Conservation (phyloP, 352 stramenopile genomes). For the Phytopythium delawarense region DNA sequence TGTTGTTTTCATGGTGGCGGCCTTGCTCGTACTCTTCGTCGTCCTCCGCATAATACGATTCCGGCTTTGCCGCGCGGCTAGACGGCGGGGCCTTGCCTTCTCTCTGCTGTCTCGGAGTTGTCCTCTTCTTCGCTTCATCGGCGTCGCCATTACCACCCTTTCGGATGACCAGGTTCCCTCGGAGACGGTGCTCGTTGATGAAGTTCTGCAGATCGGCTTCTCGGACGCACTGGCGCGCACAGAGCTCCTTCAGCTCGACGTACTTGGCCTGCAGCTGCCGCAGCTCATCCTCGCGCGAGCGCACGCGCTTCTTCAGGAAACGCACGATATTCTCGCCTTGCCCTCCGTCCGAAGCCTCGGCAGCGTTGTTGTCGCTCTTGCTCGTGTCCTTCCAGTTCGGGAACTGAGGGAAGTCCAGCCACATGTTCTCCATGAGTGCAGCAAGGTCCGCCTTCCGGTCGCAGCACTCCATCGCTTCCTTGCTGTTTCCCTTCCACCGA, state of each 20-base stretch:
- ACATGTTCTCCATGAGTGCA: slow-evolving; percentile 40
- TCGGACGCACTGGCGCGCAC: slow-evolving; percentile 67
- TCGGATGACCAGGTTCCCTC: slow-evolving; percentile 57
- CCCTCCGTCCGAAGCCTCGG: slow-evolving; percentile 6
- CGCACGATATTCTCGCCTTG: slow-evolving; percentile 24
- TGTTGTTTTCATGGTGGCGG: slow-evolving; percentile 17
- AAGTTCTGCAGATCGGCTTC: slow-evolving; percentile 78
- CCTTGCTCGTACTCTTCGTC: slow-evolving; percentile 12
- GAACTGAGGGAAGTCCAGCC: slow-evolving; percentile 56
- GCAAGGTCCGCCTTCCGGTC: slow-evolving; percentile 21
- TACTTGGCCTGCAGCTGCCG: slow-evolving; percentile 59
- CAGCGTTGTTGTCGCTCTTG: slow-evolving; percentile 11
- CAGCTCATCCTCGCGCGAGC: slow-evolving; percentile 55
- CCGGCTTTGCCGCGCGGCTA: slow-evolving; percentile 23
- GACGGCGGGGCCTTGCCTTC: slow-evolving; percentile 9
- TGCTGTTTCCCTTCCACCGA: slow-evolving; percentile 48
- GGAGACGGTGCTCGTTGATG: slow-evolving; percentile 74
- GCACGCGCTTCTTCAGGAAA: slow-evolving; percentile 60
- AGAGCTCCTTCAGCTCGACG: slow-evolving; percentile 71
- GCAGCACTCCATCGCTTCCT: slow-evolving; percentile 33
- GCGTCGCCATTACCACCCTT: slow-evolving; percentile 21
- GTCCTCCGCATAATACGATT: slow-evolving; percentile 6
- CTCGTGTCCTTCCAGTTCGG: slow-evolving; percentile 8
- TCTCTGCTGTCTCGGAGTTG: slow-evolving; percentile 13
- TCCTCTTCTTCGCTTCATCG: slow-evolving; percentile 10